These are phyloP conservation scores for Pseudopyricularia javanii DNA, from an alignment of 2,329 filamentous ascomycete species.

Conservation along the genomic window DNA sequence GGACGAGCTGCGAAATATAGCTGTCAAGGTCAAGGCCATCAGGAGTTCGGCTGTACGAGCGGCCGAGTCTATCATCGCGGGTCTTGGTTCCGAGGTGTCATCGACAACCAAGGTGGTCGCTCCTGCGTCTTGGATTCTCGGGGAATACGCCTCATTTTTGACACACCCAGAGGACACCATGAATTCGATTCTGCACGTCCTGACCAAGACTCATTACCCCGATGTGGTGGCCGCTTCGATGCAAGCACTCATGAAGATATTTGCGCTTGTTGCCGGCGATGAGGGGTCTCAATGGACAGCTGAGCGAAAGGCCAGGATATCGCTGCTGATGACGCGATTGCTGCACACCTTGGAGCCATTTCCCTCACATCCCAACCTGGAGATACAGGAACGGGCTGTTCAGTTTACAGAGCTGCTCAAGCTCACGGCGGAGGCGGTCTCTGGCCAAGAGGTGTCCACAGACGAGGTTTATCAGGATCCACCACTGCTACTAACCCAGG, in stretches of 20 bases:
- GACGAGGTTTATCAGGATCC: constrained; percentile 48
- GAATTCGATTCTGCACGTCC: constrained; percentile 57
- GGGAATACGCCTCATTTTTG: constrained; percentile 73
- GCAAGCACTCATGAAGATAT: constrained; percentile 78
- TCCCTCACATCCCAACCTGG: constrained; percentile 70
- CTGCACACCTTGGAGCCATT: constrained; percentile 72
- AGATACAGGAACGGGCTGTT: constrained; percentile 89
- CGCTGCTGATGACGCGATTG: constrained; percentile 69
- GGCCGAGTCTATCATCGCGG: constrained; percentile 62
- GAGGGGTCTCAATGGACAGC: constrained; percentile 56
- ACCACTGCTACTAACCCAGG: constrained; percentile 77
- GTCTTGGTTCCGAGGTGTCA: constrained; percentile 38
- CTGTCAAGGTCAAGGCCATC: constrained; percentile 81
- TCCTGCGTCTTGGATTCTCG: constrained; percentile 72
- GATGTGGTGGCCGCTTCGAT: constrained; percentile 67
- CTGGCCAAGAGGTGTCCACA: constrained; percentile 48
- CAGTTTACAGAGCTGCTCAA: constrained; percentile 86
- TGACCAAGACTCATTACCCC: constrained; percentile 43
- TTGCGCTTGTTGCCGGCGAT: constrained; percentile 57
- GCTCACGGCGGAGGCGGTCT: constrained; percentile 69
- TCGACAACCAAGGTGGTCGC: constrained; percentile 49
- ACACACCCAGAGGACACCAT: constrained; percentile 60
- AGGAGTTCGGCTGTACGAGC: constrained; percentile 70
- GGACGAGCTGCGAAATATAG: constrained; percentile 75
- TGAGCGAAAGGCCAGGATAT: constrained; percentile 60